These are phyloP conservation scores for Biscogniauxia marginata DNA, from an alignment of 2,329 filamentous ascomycete genomes.

Conservation along the genomic window DNA sequence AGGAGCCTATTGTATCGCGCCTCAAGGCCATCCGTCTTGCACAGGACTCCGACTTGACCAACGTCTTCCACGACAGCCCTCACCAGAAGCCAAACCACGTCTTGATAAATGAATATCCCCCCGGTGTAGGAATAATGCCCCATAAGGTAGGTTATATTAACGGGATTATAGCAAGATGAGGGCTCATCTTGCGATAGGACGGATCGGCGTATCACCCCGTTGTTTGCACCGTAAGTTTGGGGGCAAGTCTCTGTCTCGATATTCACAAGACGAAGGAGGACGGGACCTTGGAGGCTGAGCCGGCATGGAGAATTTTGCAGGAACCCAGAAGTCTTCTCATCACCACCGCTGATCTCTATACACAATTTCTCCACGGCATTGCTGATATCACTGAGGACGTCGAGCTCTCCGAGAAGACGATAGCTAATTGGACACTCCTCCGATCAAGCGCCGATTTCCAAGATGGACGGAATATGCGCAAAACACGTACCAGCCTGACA, in stretches of 20 bases:
- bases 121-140: slow-evolving; percentile 92
- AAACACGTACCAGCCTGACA: slow-evolving; percentile 69
- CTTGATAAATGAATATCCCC: slow-evolving; percentile 86
- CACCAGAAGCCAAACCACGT: slow-evolving; percentile 84
- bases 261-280: slow-evolving; percentile 65
- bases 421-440: slow-evolving; percentile 73
- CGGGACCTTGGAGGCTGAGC: slow-evolving; percentile 53
- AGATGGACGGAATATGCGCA: slow-evolving; percentile 55
- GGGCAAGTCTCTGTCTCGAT: slow-evolving; percentile 74
- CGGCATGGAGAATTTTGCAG: slow-evolving; percentile 66
- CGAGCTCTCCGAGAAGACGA: slow-evolving; percentile 56
- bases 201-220: slow-evolving; percentile 82
- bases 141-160: slow-evolving; percentile 60
- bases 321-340: slow-evolving; percentile 80
- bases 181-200: slow-evolving; percentile 45
- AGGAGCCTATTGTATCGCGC: slow-evolving; percentile 65
- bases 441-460: slow-evolving; percentile 45
- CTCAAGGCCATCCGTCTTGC: slow-evolving; percentile 49
- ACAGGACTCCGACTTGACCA: slow-evolving; percentile 23
- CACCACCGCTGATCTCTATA: slow-evolving; percentile 68
- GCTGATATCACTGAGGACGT: slow-evolving; percentile 64
- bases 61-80: slow-evolving; percentile 63
- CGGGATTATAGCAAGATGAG: background rate
- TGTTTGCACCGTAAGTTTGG: slow-evolving; percentile 88
- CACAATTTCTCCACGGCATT: slow-evolving; percentile 73